Percentiles rank a stretch among this genome's conserved stretches.
Conservation (phyloP, 371 early-diverging fungal genomes). For the Choanephora cucurbitarum region DNA sequence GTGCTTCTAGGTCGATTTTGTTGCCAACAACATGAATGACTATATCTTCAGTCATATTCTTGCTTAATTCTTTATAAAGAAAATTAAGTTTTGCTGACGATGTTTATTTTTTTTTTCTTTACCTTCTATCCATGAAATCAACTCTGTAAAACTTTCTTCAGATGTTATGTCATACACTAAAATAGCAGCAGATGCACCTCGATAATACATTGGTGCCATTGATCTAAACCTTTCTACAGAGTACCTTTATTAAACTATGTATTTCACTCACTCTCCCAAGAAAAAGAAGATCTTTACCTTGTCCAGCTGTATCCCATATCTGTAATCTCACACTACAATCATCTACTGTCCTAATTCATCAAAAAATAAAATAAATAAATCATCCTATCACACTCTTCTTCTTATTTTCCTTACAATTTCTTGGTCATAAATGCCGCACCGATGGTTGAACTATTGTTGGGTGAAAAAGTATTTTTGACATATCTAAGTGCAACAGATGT, state of each 20-base stretch:
- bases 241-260: background rate
- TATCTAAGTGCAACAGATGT: conserved; percentile 73
- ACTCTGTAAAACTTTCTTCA: conserved; percentile 61
- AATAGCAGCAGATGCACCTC: conserved; percentile 64
- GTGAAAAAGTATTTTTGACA: conserved; percentile 70
- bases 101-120: too few relatives aligned
- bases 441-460: conserved; percentile 70
- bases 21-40: conserved; percentile 72
- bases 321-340: conserved; percentile 58
- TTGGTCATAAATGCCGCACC: conserved; percentile 75
- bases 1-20: conserved; percentile 64
- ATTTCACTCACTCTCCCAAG: too few relatives aligned
- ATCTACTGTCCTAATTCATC: conserved; percentile 48
- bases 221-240: conserved; percentile 52
- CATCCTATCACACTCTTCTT: background rate
- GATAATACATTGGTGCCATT: conserved; percentile 73
- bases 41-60: conserved; percentile 59
- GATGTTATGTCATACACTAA: conserved; percentile 60
- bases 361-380: background rate
- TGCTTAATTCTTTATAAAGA: conserved; percentile 53
- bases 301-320: conserved; percentile 27
- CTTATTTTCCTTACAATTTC: conserved; percentile 47
- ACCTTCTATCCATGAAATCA: conserved; percentile 71
- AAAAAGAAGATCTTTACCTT: conserved; percentile 17
- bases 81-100: too few relatives aligned